Conservation (phyloP, 352 stramenopile genomes). For the Pythium biforme region DNA sequence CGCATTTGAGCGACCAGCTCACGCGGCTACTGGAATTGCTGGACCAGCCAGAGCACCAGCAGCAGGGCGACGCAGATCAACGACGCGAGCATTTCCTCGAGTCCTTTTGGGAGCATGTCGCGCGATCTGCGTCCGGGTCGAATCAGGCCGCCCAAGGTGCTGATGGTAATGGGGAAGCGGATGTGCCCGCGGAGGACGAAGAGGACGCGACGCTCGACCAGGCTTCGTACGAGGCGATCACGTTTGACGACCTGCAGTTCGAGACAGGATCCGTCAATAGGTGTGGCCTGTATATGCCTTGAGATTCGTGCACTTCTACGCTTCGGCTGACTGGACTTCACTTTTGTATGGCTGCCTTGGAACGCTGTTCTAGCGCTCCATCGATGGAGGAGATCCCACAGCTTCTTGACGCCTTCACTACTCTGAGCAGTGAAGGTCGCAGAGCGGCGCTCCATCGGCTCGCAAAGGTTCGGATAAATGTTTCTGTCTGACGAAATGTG, state of each 20-base stretch:
- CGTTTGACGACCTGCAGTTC: slow-evolving; percentile 24
- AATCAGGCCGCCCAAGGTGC: background rate
- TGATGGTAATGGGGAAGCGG: background rate
- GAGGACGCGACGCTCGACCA: slow-evolving; percentile 3
- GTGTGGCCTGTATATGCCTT: background rate
- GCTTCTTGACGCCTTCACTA: slow-evolving; percentile 31
- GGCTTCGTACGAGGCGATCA: slow-evolving; percentile 22
- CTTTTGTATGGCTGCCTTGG: background rate
- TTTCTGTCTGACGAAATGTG: background rate
- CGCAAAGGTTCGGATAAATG: slow-evolving; percentile 27
- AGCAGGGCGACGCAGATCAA: background rate
- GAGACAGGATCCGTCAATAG: slow-evolving; percentile 16
- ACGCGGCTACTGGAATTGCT: background rate
- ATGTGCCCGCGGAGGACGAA: background rate
- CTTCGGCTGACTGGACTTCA: background rate
- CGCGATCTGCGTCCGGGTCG: background rate
- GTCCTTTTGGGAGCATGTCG: slow-evolving; percentile 9
- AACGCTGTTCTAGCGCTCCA: slow-evolving; percentile 27
- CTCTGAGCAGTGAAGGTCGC: slow-evolving; percentile 14
- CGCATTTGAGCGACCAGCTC: background rate
- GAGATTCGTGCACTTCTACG: background rate
- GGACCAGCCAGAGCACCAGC: background rate
- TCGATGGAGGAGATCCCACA: slow-evolving; percentile 41
- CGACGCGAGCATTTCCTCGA: slow-evolving; percentile 5
- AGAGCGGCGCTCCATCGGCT: slow-evolving; percentile 31